Base-by-base conservation (phyloP, 495 filamentous ascomycete genomes). In the Filosporella fistucella region DNA sequence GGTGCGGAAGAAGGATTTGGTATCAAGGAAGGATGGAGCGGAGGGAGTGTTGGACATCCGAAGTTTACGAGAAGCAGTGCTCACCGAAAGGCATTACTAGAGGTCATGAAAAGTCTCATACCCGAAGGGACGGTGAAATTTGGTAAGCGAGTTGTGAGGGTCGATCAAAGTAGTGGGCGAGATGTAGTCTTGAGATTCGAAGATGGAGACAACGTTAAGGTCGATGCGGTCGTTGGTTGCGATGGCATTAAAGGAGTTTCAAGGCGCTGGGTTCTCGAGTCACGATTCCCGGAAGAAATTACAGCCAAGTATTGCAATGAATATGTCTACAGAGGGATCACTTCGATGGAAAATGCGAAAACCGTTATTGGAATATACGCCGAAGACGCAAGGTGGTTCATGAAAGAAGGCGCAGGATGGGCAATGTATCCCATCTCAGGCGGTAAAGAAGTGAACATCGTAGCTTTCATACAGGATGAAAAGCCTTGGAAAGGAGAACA, bases 161-260 rank as follows among this genome's bases (percentile, higher is more conserved):
- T 63, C 41, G 42, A 47, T 26, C 58, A 65, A 32, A 33, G 39
- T 4, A 55, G 32, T 12, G 40, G 49, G 23, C n/a, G 10, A 26
- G 53, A 55, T 12, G 63, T 62, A 5, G 12, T 32, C 8, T 45
- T 65, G 23, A 42, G 22, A 4, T 65, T 65, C 44, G 34, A 52
- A 29, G 63, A 65, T 45, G 61, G 61, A 8, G 49, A 55, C 12
- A 18, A 16, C 16, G 51, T 51, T 11, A 25, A 18, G 8, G 49
- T 44, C 8, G 67, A 71, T 49, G 67, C 69, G 11, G 74, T 81
- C 3, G 60, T 84, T 20, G 78, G 77, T 0, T 77, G 75, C 52
- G 78, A 83, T 66, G 79, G 80, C 1, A 78, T 84, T 45, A 70
- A 74, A 49, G 61, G 54, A 21, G 67, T 74, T 3, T 66, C 75